Evolutionary conservation across 257 asterid genomes (phyloP).

Genomic region (Plantago major): DNA sequence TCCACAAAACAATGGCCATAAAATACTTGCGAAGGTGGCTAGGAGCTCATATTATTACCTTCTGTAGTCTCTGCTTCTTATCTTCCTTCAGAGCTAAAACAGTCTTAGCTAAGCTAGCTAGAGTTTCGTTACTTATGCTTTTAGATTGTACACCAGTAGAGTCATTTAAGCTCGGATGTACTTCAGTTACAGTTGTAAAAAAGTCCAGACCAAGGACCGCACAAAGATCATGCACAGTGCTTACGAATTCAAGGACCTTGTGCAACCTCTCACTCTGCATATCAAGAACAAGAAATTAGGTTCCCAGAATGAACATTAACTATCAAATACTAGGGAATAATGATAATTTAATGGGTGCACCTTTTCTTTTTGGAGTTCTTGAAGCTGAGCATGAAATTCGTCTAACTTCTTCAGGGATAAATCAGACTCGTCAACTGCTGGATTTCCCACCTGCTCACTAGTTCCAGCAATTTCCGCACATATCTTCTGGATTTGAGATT

Average conservation of each 20-base stretch:
- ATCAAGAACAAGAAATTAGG: constrained; percentile 17
- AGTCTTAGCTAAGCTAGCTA: constrained; percentile 77
- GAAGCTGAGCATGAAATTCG: constrained; percentile 75
- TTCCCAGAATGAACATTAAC: background rate
- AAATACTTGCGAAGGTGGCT: constrained; percentile 3
- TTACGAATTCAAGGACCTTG: constrained; percentile 88
- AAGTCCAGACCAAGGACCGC: constrained; percentile 94
- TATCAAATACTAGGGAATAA: constrained; percentile 9
- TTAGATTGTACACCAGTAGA: constrained; percentile 74
- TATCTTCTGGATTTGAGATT: constrained; percentile 79
- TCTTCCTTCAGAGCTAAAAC: constrained; percentile 74
- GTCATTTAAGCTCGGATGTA: constrained; percentile 87
- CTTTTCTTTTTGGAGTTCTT: constrained; percentile 94
- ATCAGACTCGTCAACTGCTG: constrained; percentile 74
- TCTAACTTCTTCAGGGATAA: constrained; percentile 76
- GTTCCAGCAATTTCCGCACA: constrained; percentile 79
- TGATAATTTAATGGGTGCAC: constrained; percentile 30
- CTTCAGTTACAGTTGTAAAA: constrained; percentile 70
- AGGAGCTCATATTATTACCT: constrained; percentile 42
- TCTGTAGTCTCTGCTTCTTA: constrained; percentile 69
- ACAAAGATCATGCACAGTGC: constrained; percentile 93
- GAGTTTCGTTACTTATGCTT: constrained; percentile 88
- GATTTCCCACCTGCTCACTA: constrained; percentile 52
- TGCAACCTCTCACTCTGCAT: constrained; percentile 90
- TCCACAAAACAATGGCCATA: background rate